Evolutionary conservation across 305 asterid genomes (phyloP).

Genomic region (Fraxinus sp.): DNA sequence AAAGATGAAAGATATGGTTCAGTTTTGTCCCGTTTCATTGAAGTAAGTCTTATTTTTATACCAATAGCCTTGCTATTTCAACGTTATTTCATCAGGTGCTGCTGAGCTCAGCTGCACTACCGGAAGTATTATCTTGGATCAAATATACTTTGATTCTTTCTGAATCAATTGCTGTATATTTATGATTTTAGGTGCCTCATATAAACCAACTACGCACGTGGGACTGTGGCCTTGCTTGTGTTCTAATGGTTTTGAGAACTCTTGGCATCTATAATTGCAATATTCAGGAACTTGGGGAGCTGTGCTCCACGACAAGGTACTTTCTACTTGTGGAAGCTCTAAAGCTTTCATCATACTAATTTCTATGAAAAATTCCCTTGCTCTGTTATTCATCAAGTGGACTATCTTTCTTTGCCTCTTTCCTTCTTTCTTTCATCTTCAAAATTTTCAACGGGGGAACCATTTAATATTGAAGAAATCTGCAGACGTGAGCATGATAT

Average conservation of each 20-base stretch:
- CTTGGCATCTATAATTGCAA: slow-evolving; percentile 48
- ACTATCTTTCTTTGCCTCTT: not conserved
- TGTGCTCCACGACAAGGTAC: slow-evolving; percentile 81
- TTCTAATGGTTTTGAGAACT: slow-evolving; percentile 75
- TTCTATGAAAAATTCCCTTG: not conserved
- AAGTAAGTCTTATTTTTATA: slow-evolving; percentile 43
- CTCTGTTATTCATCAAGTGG: slow-evolving; percentile 3
- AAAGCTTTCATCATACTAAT: not conserved
- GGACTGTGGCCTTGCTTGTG: slow-evolving; percentile 98
- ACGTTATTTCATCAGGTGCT: slow-evolving; percentile 6
- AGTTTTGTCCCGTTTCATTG: slow-evolving; percentile 41
- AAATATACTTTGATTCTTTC: not conserved
- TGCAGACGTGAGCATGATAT: not conserved
- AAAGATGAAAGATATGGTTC: slow-evolving; percentile 33
- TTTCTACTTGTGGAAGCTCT: not conserved
- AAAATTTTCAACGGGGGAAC: not conserved
- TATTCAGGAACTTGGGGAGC: slow-evolving; percentile 60
- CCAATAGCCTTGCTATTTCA: slow-evolving; percentile 17
- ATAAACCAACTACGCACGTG: slow-evolving; percentile 72
- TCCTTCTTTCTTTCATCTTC: not conserved
- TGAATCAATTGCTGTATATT: slow-evolving; percentile 22
- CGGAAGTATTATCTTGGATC: not conserved
- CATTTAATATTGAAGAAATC: not conserved
- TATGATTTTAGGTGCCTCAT: slow-evolving; percentile 69
- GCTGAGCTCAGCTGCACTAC: slow-evolving; percentile 11